Evolutionary conservation across 345 rosid genomes (phyloP), one percentile per base, ranked within the genome.

Genomic region (Aquilaria sinensis): DNA sequence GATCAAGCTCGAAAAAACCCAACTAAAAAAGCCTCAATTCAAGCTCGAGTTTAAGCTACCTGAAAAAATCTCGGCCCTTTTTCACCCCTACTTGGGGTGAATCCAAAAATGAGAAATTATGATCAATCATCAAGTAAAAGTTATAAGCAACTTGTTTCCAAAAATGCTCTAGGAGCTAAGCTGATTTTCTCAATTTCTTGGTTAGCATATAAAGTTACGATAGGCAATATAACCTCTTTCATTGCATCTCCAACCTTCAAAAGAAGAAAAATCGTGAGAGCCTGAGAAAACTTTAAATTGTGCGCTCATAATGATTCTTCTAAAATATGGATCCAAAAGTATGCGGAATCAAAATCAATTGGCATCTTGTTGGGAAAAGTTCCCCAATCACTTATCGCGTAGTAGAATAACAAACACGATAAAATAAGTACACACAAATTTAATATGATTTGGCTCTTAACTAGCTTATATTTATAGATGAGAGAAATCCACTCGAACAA

Each of bases 171-270:
- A 70, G 70, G 65, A 79, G 77, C 96, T 89, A 49, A 83, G 77
- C 61, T 70, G 31, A 55, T 53, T 76, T 66, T 93, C 92, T 90
- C 97, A 88, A 61, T 93, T 86, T 66, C 87, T 77, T 57, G 96
- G 97, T 81, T 85, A 79, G 53, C 88, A 72, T 16, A 93, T 90
- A 78, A 83, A 85, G 71, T 88, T 93, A 45, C 97, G 86, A 61
- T 83, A 90, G 9, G 96, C 90, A 47, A 77, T 90, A 58, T 90
- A 93, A 9, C 96, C 95, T 76, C 80, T 90, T 9, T 90, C 92
- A 60, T 85, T 90, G 82, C 98, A 90, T 84, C 90, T 88, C 95
- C 97, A 90, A 32, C 86, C 98, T 97, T 93, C 77, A 58, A 77
- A 68, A 37, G 23, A 23, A 63, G 23, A 57, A 57, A 61, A 23